Evolutionary conservation across 495 filamentous ascomycete genomes (phyloP).

Genomic region (Talaromyces liani): DNA sequence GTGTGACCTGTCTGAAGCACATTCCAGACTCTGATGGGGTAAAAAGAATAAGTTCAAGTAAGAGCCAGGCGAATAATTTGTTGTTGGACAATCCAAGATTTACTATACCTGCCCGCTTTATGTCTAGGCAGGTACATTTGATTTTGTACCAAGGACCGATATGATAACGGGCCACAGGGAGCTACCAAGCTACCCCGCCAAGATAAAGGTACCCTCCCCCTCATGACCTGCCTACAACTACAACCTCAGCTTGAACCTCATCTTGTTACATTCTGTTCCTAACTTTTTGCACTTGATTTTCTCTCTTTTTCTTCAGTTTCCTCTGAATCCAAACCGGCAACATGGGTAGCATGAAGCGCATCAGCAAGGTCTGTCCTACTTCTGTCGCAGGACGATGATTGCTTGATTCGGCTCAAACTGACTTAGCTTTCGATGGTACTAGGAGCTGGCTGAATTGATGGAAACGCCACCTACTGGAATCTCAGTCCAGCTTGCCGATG

Average conservation of each 20-base stretch:
- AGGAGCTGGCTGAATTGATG: slow-evolving; percentile 70
- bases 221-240: slow-evolving; percentile 20
- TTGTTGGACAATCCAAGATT: neutral
- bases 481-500: slow-evolving; percentile 53
- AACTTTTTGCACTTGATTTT: neutral
- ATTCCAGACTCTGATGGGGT: neutral
- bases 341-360: slow-evolving; percentile 52
- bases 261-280: slow-evolving; percentile 30
- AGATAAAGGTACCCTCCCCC: slow-evolving; percentile 8
- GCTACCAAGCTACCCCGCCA: slow-evolving; percentile 4
- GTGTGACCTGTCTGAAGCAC: neutral
- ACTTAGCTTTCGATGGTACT: neutral
- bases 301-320: neutral
- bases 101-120: too few species aligned
- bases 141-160: neutral
- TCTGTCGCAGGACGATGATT: neutral
- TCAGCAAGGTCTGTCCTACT: slow-evolving; percentile 37
- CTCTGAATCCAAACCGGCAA: slow-evolving; percentile 10
- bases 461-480: slow-evolving; percentile 58
- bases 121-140: too few species aligned
- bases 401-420: slow-evolving; percentile 4
- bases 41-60: neutral
- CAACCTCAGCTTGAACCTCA: slow-evolving; percentile 30
- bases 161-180: neutral
- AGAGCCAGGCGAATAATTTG: neutral